phyloP scores from a whole-genome alignment of 2,329 filamentous ascomycete genomes.

The Pyrenochaeta sp. region DNA sequence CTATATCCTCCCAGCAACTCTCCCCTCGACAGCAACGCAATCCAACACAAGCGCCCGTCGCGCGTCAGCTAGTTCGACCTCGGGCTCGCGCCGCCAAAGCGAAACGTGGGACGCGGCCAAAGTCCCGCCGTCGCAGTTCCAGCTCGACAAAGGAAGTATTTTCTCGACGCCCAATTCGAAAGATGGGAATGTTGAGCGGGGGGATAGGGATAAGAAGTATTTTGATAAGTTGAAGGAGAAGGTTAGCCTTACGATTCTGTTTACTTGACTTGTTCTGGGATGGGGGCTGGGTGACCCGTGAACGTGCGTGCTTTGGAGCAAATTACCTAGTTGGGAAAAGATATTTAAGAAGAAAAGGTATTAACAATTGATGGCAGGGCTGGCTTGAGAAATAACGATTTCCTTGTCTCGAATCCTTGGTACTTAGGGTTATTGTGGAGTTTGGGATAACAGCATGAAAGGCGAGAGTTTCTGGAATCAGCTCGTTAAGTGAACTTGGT shows the following conservation, averaged over 20 bases:
- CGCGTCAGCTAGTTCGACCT: neutral
- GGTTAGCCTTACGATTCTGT: slow-evolving; percentile 21
- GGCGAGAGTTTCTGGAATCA: too few species aligned
- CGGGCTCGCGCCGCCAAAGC: slow-evolving; percentile 45
- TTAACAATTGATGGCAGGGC: too few species aligned
- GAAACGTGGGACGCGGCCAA: slow-evolving; percentile 66
- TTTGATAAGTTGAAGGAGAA: slow-evolving; percentile 61
- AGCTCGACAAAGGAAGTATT: slow-evolving; percentile 73
- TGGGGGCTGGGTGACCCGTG: neutral
- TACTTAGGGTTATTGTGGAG: too few species aligned
- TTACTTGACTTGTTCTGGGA: neutral
- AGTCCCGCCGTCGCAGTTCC: slow-evolving; percentile 71
- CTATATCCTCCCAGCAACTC: too few species aligned
- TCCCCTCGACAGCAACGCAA: too few species aligned
- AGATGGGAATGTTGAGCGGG: slow-evolving; percentile 67
- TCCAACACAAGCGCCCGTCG: neutral
- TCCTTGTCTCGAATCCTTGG: too few species aligned
- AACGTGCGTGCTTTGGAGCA: too few species aligned
- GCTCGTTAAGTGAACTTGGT: too few species aligned
- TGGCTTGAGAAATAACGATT: too few species aligned
- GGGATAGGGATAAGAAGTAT: slow-evolving; percentile 60
- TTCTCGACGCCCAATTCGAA: slow-evolving; percentile 70
- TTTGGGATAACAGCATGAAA: too few species aligned
- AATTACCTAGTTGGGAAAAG: too few species aligned
- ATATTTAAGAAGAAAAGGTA: too few species aligned